These are phyloP conservation scores for Marchantia polymorpha DNA, from an alignment of 225 moss, liverwort and hornwort species.

Conservation along the genomic window DNA sequence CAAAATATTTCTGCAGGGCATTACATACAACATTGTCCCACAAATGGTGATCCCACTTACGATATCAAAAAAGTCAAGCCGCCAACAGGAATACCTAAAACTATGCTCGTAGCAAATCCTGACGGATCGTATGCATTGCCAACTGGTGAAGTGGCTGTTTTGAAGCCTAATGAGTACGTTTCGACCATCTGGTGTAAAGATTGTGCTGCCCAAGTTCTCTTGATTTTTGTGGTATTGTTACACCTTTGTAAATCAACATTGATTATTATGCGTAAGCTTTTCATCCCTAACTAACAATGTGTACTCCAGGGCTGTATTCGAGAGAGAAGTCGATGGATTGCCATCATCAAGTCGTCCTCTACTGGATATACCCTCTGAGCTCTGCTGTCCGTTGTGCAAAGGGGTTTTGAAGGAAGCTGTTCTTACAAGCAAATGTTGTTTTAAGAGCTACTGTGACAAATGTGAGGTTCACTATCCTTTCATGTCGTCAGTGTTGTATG, in stretches of 20 bases:
- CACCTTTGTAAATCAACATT: too few relatives aligned
- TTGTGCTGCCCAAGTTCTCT: too few relatives aligned
- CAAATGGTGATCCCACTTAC: conserved; percentile 98
- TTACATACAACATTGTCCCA: conserved; percentile 98
- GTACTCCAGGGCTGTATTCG: conserved; percentile 74
- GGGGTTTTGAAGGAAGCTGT: conserved; percentile 94
- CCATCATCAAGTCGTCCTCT: conserved; percentile 55
- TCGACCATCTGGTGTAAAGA: background rate
- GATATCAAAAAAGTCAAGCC: conserved; percentile 98
- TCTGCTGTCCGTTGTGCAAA: conserved; percentile 85
- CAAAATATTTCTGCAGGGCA: conserved; percentile 51
- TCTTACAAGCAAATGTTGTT: conserved; percentile 91
- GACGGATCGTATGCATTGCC: conserved; percentile 96
- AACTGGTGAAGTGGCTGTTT: conserved; percentile 94
- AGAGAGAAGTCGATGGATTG: conserved; percentile 84
- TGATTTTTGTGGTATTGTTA: too few relatives aligned
- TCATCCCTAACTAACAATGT: background rate
- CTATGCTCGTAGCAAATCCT: conserved; percentile 92
- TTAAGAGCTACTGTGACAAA: conserved; percentile 97
- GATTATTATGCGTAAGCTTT: background rate
- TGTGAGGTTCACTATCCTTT: conserved; percentile 44
- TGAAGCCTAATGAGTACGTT: conserved; percentile 94
- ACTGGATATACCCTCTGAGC: conserved; percentile 80
- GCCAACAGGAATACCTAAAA: conserved; percentile 97
- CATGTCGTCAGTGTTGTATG: background rate